These are phyloP conservation scores for Kondoa malvinella DNA, from an alignment of 768 basidiomycete genomes.

Conservation along the genomic window DNA sequence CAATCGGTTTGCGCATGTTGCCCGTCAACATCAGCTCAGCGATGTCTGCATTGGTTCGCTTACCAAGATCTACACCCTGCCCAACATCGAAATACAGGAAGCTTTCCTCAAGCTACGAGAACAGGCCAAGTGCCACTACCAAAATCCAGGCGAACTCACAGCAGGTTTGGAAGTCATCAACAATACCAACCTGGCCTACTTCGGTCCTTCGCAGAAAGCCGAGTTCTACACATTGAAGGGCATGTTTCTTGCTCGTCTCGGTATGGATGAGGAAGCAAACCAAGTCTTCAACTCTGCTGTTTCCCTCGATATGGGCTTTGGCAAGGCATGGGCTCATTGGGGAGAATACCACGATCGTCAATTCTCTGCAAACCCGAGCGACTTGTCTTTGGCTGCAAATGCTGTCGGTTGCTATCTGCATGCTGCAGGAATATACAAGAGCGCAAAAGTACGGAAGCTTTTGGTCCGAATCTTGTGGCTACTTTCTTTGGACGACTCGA, in stretches of 20 bases:
- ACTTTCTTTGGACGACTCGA: constrained; percentile 69
- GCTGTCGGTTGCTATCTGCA: constrained; percentile 97
- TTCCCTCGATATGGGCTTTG: constrained; percentile 81
- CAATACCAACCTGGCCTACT: constrained; percentile 97
- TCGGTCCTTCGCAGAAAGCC: constrained; percentile 81
- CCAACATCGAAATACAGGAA: constrained; percentile 99
- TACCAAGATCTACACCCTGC: constrained; percentile 93
- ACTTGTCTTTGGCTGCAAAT: constrained; percentile 51
- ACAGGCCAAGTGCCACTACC: constrained; percentile 95
- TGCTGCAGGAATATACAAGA: constrained; percentile 90
- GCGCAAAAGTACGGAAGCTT: constrained; percentile 72
- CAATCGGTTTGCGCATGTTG: constrained; percentile 97
- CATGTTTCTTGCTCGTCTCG: constrained; percentile 85
- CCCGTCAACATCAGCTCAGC: constrained; percentile 83
- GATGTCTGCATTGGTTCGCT: constrained; percentile 90
- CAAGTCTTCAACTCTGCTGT: constrained; percentile 85
- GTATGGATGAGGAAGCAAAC: constrained; percentile 66
- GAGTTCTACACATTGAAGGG: constrained; percentile 98
- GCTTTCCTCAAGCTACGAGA: constrained; percentile 97
- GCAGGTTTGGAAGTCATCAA: constrained; percentile 97
- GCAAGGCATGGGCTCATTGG: constrained; percentile 99
- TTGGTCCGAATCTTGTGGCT: constrained; percentile 91
- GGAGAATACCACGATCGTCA: constrained; percentile 80
- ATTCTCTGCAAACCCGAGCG: constrained; percentile 64
- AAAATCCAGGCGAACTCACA: constrained; percentile 78